Base-by-base conservation (phyloP, 73 alveolate genomes). In the Paramecium tetraurelia region DNA sequence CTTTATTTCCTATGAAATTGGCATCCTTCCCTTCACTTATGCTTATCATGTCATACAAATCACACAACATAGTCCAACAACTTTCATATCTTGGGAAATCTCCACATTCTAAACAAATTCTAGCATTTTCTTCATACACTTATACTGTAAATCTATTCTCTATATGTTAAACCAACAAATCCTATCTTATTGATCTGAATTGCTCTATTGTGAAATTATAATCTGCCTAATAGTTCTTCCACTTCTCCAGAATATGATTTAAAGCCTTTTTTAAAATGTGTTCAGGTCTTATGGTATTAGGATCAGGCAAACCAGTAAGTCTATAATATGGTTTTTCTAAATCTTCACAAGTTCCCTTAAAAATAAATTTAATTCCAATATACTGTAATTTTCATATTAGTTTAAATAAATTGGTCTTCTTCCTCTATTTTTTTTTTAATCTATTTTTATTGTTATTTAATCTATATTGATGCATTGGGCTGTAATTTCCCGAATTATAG, bases 61-160 rank as follows among this genome's bases (percentile, higher is more conserved):
- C 93, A 69, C 90, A 93, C 12, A 96, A 92, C 93, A 92, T 88
- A 27, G 98, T 95, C 75, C 96, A 95, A 58, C 99, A 96, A 77
- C 96, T 92, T 86, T 95, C 96, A 86, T 95, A 96, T 41, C 96
- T 83, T 40, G 93, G 96, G 48, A 96, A 84, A 92, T 96, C 99
- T 40, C 95, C 96, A 44, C 94, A 89, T 89, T 96, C 98, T 24
- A 96, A 93, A 20, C 97, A 96, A 24, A 96, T 96, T 85, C 97
- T 95, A 21, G 99, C 99, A 92, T 96, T 96, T 33, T 97, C 92
- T 84, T 96, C 98, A 85, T 95, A 96, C 5, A 95, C 99, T 86
- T 95, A 92, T 0, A 95, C 97, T 22, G 96, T 53, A 58, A 96
- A 95, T 75, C 92, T 93, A 90, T 96, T 96, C 43, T 94, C 92